Conservation (phyloP, 2,329 filamentous ascomycete genomes). For the Diaporthe sp. region DNA sequence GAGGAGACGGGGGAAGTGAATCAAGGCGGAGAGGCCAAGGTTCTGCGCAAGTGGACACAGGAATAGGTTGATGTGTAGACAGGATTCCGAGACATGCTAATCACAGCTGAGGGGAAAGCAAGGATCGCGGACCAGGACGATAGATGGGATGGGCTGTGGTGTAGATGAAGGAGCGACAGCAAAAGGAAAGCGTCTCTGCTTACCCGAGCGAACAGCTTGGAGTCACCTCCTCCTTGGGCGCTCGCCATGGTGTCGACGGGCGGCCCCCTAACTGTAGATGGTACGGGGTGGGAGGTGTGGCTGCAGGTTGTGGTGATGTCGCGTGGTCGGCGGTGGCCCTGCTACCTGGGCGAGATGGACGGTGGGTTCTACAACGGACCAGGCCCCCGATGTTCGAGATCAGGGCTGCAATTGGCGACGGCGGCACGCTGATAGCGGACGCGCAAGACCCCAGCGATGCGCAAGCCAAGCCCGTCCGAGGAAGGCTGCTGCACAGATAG, state of each 20-base stretch:
- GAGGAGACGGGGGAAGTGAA: background rate
- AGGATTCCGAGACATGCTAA: constrained; percentile 39
- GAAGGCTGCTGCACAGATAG: constrained; percentile 5
- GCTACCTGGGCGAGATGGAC: constrained; percentile 25
- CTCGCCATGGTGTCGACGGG: constrained; percentile 62
- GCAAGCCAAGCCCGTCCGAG: constrained; percentile 32
- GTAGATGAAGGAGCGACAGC: constrained; percentile 17
- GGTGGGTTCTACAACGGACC: constrained; percentile 28
- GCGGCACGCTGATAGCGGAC: constrained; percentile 25
- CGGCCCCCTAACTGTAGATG: constrained; percentile 34
- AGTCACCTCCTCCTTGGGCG: constrained; percentile 84
- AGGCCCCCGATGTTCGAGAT: constrained; percentile 31
- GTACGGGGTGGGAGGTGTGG: constrained; percentile 29
- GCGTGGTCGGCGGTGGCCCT: constrained; percentile 31
- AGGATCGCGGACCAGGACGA: background rate
- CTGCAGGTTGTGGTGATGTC: constrained; percentile 36
- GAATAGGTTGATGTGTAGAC: constrained; percentile 24
- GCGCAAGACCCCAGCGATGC: constrained; percentile 20
- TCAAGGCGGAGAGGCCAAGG: constrained; percentile 18
- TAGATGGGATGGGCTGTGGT: constrained; percentile 16
- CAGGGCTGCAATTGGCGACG: constrained; percentile 33
- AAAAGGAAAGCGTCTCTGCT: constrained; percentile 50
- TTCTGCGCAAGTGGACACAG: constrained; percentile 2
- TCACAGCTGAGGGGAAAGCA: constrained; percentile 32
- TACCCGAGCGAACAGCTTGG: constrained; percentile 99